phyloP scores from a whole-genome alignment of 1,284 basidiomycete genomes.

The Leucoagaricus sp. region DNA sequence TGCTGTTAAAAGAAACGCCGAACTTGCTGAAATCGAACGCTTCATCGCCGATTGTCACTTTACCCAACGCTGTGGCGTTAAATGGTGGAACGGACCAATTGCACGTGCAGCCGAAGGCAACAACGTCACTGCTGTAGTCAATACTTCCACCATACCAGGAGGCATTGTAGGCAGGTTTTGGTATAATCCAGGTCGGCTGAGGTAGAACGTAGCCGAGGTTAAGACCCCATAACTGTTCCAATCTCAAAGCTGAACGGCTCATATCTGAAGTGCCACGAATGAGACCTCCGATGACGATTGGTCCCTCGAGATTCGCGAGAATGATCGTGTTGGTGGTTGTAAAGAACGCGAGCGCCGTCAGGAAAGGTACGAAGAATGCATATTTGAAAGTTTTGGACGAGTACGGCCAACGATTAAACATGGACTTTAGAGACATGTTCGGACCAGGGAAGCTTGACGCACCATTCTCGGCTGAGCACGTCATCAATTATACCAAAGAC shows the following conservation, averaged over 20 bases:
- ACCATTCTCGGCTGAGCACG: too few species aligned
- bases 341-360: not conserved
- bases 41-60: not conserved
- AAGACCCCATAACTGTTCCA: not conserved
- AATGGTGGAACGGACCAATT: not conserved
- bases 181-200: not conserved
- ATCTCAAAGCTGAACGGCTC: not conserved
- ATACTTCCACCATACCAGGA: not conserved
- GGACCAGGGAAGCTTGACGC: too few species aligned
- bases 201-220: not conserved
- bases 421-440: too few species aligned
- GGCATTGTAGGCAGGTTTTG: not conserved
- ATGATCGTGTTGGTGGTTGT: not conserved
- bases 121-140: not conserved
- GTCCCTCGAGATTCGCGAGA: not conserved
- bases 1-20: not conserved
- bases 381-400: not conserved
- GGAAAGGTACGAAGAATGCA: not conserved
- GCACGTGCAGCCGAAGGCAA: not conserved
- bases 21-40: not conserved
- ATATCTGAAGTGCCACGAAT: not conserved
- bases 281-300: not conserved
- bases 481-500: too few species aligned
- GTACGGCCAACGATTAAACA: too few species aligned
- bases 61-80: not conserved